These are phyloP conservation scores for Dactylonectria macrodidyma DNA, from an alignment of 2,329 filamentous ascomycete species.

Conservation along the genomic window DNA sequence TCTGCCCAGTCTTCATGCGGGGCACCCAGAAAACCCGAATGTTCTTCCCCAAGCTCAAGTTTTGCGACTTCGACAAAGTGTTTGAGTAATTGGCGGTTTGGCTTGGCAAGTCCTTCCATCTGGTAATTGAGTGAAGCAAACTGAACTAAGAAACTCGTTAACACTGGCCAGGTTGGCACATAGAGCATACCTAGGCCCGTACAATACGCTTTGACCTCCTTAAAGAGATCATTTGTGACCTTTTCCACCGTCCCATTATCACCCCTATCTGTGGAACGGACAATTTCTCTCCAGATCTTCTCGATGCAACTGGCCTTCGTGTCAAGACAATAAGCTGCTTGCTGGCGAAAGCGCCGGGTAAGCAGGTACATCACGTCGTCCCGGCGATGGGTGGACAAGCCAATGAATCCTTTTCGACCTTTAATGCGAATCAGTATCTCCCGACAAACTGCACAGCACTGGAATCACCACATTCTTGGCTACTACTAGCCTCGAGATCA, in stretches of 20 bases:
- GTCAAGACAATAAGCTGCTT: not conserved
- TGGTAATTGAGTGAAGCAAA: not conserved
- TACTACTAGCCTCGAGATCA: not conserved
- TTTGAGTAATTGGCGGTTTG: not conserved
- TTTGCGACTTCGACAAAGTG: not conserved
- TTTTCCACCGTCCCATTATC: not conserved
- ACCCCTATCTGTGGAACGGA: not conserved
- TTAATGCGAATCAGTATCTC: not conserved
- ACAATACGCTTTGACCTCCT: not conserved
- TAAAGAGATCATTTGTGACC: not conserved
- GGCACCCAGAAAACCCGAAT: constrained; percentile 11
- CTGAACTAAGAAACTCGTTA: not conserved
- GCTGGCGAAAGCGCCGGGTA: not conserved
- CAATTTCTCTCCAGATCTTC: not conserved
- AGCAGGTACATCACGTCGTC: constrained; percentile 5
- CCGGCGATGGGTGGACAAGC: not conserved
- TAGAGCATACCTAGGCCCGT: not conserved
- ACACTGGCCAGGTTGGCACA: not conserved
- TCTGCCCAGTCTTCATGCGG: not conserved
- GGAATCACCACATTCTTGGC: not conserved
- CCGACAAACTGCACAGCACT: not conserved
- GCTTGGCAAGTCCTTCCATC: not conserved
- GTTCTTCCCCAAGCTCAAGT: not conserved
- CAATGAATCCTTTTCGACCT: not conserved
- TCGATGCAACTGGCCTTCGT: not conserved